Percentiles rank a stretch among this genome's conserved stretches.
Evolutionary conservation across 2,329 filamentous ascomycete genomes (phyloP).

Genomic region (Eutypa lata): DNA sequence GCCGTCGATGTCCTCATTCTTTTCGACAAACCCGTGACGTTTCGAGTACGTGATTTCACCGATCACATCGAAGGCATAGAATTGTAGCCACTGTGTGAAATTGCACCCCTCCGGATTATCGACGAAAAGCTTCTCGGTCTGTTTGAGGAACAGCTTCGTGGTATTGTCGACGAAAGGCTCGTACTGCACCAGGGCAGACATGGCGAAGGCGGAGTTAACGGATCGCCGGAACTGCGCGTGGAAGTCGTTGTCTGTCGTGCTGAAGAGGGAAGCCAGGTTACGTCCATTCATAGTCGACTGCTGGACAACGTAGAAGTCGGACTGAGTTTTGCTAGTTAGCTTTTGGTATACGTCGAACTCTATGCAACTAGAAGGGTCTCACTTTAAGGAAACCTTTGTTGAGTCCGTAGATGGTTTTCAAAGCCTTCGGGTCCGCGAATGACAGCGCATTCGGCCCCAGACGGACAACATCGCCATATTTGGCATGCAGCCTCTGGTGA

Average conservation of each 20-base stretch:
- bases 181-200: constrained; percentile 74
- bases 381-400: constrained; percentile 82
- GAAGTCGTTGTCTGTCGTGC: constrained; percentile 70
- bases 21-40: constrained; percentile 71
- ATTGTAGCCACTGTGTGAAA: constrained; percentile 72
- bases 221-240: constrained; percentile 72
- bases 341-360: background rate
- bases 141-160: constrained; percentile 65
- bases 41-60: constrained; percentile 75
- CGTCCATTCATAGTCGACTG: constrained; percentile 68
- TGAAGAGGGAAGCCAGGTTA: constrained; percentile 70
- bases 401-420: constrained; percentile 75
- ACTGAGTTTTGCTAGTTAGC: constrained; percentile 43
- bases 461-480: constrained; percentile 72
- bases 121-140: constrained; percentile 56
- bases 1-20: constrained; percentile 71
- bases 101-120: constrained; percentile 48
- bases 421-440: constrained; percentile 68
- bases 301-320: constrained; percentile 78
- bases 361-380: constrained; percentile 11
- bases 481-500: constrained; percentile 63
- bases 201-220: constrained; percentile 74
- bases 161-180: constrained; percentile 79
- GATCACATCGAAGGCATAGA: constrained; percentile 80
- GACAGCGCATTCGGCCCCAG: constrained; percentile 72